Evolutionary conservation across 225 moss, liverwort and hornwort genomes (phyloP), one percentile per base, ranked within the genome.

Genomic region (Bryum argenteum): DNA sequence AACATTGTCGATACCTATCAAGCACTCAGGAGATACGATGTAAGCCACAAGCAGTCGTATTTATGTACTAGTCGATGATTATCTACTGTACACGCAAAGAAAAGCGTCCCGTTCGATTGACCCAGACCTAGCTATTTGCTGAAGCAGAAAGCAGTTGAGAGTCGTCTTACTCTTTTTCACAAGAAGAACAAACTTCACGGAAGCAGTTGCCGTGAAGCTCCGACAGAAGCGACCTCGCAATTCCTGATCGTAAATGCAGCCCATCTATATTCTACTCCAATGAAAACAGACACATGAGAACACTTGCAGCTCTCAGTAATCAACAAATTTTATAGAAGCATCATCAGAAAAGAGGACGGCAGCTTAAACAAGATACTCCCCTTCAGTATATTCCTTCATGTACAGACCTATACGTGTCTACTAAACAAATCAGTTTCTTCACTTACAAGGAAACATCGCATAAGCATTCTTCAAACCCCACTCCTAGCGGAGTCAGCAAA

Each of bases 161-260:
- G 50, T 59, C 4, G 70, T 66, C 89, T 83, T 78, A 91, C 93
- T 93, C 93, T 83, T 86, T 86, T 14, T 80, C 84, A 75, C 93
- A 93, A 40, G 86, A 85, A 41, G 85, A 76, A 70, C 93, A 93
- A 64, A 84, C 70, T 88, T 93, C 93, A 41, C 90, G 85, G 57
- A 93, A 93, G 72, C 89, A 93, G 80, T 91, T 91, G 42, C 93
- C 91, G 75, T 93, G 93, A 18, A 93, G 85, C 84, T 93, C 93
- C 65, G 91, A 81, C 69, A 93, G 74, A 79, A 87, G 81, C 58
- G 70, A 80, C 75, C 87, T 87, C 48, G 84, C 81, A 85, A 93
- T 93, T 26, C 93, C 93, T 52, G 93, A 93, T 80, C 93, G 87
- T 56, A 93, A 70, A 85, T 93, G 93, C 63, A 93, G 78, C 54